phyloP scores from a whole-genome alignment of 768 basidiomycete species.

The Mycena alexandri region DNA sequence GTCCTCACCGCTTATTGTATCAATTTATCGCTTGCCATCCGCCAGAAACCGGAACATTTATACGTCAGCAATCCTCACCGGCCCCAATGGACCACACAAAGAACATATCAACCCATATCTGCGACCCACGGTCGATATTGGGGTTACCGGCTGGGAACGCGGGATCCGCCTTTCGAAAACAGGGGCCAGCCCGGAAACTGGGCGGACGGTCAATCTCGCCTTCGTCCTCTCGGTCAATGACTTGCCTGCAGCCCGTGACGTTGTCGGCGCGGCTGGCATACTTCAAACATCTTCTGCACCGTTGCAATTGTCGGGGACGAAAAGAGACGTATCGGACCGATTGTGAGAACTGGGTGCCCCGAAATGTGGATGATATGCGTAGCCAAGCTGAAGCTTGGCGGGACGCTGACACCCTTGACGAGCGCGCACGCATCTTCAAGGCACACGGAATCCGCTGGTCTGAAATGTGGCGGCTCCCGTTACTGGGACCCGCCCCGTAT shows the following conservation, averaged over 20 bases:
- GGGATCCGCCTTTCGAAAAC: too few species aligned
- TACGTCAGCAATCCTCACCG: slow-evolving; percentile 42
- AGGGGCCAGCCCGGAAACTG: too few species aligned
- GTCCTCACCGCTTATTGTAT: slow-evolving; percentile 44
- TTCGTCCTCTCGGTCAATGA: too few species aligned
- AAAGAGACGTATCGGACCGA: too few species aligned
- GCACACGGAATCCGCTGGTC: slow-evolving; percentile 40
- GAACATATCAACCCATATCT: slow-evolving; percentile 44
- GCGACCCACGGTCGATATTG: slow-evolving; percentile 42
- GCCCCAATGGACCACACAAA: slow-evolving; percentile 38
- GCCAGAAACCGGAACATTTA: slow-evolving; percentile 45
- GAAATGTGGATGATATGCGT: slow-evolving; percentile 23
- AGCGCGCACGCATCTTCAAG: slow-evolving; percentile 35
- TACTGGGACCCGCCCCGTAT: slow-evolving; percentile 47
- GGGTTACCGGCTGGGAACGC: too few species aligned
- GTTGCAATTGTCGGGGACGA: slow-evolving; percentile 39
- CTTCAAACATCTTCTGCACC: slow-evolving; percentile 37
- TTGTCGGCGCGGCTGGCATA: slow-evolving; percentile 29
- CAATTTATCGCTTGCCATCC: slow-evolving; percentile 42
- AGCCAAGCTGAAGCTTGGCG: too few species aligned
- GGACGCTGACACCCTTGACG: too few species aligned
- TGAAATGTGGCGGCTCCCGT: slow-evolving; percentile 41
- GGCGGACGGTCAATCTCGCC: too few species aligned
- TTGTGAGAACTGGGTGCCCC: slow-evolving; percentile 24
- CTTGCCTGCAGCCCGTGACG: too few species aligned